These are phyloP conservation scores for Zangia roseola DNA, from an alignment of 768 basidiomycete species.

Conservation along the genomic window DNA sequence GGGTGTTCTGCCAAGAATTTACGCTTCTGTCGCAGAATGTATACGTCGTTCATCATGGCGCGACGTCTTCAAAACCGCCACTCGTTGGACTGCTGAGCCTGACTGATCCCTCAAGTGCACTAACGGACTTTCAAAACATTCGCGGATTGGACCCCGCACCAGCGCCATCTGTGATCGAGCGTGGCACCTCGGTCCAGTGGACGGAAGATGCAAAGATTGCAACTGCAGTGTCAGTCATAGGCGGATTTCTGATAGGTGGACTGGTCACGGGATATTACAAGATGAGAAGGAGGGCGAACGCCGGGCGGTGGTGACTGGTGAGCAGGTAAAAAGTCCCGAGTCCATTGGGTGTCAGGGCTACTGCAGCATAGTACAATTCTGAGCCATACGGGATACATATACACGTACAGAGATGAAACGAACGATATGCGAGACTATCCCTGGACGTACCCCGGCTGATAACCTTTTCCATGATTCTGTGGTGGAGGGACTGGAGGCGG, in stretches of 20 bases:
- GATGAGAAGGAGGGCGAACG: background rate
- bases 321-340: background rate
- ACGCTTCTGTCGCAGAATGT: conserved; percentile 42
- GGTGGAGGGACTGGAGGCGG: conserved; percentile 3
- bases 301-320: conserved; percentile 9
- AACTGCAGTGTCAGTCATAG: conserved; percentile 25
- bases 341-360: background rate
- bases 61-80: conserved; percentile 39
- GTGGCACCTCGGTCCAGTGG: conserved; percentile 12
- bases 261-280: conserved; percentile 23
- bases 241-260: conserved; percentile 39
- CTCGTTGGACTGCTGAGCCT: conserved; percentile 45
- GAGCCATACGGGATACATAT: background rate
- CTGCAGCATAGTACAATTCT: background rate
- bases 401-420: background rate
- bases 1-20: conserved; percentile 2
- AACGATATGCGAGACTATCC: conserved; percentile 8
- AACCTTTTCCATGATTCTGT: conserved; percentile 17
- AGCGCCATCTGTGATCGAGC: conserved; percentile 12
- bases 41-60: conserved; percentile 48
- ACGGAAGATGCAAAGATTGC: conserved; percentile 16
- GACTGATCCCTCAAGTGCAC: conserved; percentile 39
- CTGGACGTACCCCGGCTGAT: conserved; percentile 30
- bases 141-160: conserved; percentile 44
- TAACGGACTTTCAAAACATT: conserved; percentile 38